Base-by-base conservation (phyloP, 495 filamentous ascomycete species). In the Tuber calosporum region DNA sequence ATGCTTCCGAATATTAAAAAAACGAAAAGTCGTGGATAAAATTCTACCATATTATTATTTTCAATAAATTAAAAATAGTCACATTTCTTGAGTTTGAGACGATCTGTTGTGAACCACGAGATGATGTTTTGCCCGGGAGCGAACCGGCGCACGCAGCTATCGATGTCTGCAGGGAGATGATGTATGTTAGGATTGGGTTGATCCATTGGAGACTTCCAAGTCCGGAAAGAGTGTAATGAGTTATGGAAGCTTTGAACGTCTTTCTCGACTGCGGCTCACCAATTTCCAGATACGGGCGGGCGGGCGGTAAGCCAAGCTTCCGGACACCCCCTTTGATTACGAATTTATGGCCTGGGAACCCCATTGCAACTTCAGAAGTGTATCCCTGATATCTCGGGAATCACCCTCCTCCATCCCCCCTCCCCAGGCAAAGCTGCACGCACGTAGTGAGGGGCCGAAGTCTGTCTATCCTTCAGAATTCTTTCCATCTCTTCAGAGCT, bases 131-230 rank as follows among this genome's bases (percentile, higher is more conserved):
- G 17, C 53, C 34, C 11, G 53, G 53, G 53, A 62, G 53, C 53
- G 53, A 62, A 62, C 53, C 11, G 53, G 6, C 34, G 53, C 53
- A 62, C 34, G 53, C 17, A 62, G 48, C 22, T 58, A 30, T 58
- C 48, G 48, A 58, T 58, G n/a, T 58, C 48, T 58, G 48, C 48
- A 58, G 48, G 48, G 48, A 58, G 53, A 62, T 62, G 13, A 62
- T 62, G 53, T 62, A 62, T 26, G 45, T 53, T 53, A 15, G 53
- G 26, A 62, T 34, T 19, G 26, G 53, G 53, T 62, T 34, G 53
- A 62, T 30, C 26, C 26, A 62, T 62, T 34, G 53, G 53, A 62
- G 30, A 62, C 53, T 34, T 62, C 13, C 3, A 26, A 34, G 26
- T 34, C 42, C 19, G 42, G 9, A 41, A 4, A 5, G 1, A 11